Evolutionary conservation across 139 green algal genomes (phyloP).

Genomic region (Chlorella ohadii): DNA sequence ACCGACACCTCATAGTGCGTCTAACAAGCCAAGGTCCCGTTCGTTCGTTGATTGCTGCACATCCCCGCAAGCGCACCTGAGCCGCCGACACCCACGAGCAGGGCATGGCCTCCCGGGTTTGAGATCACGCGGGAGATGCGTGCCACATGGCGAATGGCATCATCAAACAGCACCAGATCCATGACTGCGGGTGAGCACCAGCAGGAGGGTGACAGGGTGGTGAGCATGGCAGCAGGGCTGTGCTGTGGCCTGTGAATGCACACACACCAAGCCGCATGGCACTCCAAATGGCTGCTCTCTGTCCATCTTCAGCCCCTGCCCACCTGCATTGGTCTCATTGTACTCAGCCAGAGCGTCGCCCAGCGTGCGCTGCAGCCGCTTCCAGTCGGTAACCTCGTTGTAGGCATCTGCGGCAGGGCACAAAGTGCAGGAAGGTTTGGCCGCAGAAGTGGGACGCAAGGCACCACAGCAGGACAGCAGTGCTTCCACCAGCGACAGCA

Average conservation of each 20-base stretch:
- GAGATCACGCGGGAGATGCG: conserved; percentile 87
- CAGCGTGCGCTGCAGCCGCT: conserved; percentile 34
- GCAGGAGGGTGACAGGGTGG: too few species aligned
- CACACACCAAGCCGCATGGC: too few species aligned
- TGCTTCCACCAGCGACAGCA: too few species aligned
- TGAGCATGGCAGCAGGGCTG: too few species aligned
- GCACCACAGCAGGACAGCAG: too few species aligned
- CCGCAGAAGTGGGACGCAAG: too few species aligned
- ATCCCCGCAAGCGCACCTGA: not conserved
- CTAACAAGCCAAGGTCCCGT: too few species aligned
- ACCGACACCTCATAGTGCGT: too few species aligned
- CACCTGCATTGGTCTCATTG: conserved; percentile 87
- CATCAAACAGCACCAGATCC: conserved; percentile 93
- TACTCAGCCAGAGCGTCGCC: conserved; percentile 69
- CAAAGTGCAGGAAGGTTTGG: too few species aligned
- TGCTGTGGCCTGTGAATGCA: too few species aligned
- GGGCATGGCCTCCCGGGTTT: conserved; percentile 85
- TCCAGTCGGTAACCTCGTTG: conserved; percentile 4
- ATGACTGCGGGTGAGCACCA: conserved; percentile 56
- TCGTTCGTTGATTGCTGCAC: too few species aligned
- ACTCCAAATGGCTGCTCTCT: too few species aligned
- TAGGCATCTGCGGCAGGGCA: conserved; percentile 13
- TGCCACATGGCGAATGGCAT: conserved; percentile 92
- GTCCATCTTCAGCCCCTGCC: not conserved
- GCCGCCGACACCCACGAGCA: conserved; percentile 90